phyloP scores from a whole-genome alignment of 2,329 filamentous ascomycete genomes.

The Zopfia rhizophila region DNA sequence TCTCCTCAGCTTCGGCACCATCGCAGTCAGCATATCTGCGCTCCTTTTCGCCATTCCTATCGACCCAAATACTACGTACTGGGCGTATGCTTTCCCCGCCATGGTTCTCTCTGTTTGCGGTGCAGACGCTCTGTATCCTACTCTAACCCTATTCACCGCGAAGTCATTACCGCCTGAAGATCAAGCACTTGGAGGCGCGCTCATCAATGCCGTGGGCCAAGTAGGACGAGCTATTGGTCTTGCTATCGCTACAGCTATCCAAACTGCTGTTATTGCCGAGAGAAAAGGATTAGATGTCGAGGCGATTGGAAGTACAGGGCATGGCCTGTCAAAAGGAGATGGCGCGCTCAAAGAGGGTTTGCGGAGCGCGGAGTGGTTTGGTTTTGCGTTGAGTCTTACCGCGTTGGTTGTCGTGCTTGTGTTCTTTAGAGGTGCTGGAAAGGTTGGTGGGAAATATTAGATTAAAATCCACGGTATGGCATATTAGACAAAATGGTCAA shows the following conservation, averaged over 20 bases:
- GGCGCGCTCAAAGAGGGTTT: slow-evolving; percentile 50
- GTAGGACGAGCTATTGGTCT: slow-evolving; percentile 73
- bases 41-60: slow-evolving; percentile 74
- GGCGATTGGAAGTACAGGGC: slow-evolving; percentile 36
- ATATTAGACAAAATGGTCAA: no score
- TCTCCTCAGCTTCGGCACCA: slow-evolving; percentile 68
- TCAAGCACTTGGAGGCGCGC: slow-evolving; percentile 73
- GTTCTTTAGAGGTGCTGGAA: slow-evolving; percentile 40
- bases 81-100: slow-evolving; percentile 72
- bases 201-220: slow-evolving; percentile 74
- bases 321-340: slow-evolving; percentile 32
- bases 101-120: slow-evolving; percentile 74
- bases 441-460: slow-evolving; percentile 31
- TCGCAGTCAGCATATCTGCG: slow-evolving; percentile 64
- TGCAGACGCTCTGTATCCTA: slow-evolving; percentile 74
- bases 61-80: slow-evolving; percentile 69
- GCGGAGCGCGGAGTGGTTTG: slow-evolving; percentile 53
- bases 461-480: not conserved
- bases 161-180: slow-evolving; percentile 70
- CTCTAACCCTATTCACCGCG: slow-evolving; percentile 72
- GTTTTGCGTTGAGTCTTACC: slow-evolving; percentile 48
- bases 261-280: slow-evolving; percentile 63
- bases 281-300: slow-evolving; percentile 38
- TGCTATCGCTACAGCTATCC: slow-evolving; percentile 72
- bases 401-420: slow-evolving; percentile 47